Evolutionary conservation across 2,329 filamentous ascomycete genomes (phyloP), one percentile per base, ranked within the genome.

Genomic region (Penicillium corylophilum): DNA sequence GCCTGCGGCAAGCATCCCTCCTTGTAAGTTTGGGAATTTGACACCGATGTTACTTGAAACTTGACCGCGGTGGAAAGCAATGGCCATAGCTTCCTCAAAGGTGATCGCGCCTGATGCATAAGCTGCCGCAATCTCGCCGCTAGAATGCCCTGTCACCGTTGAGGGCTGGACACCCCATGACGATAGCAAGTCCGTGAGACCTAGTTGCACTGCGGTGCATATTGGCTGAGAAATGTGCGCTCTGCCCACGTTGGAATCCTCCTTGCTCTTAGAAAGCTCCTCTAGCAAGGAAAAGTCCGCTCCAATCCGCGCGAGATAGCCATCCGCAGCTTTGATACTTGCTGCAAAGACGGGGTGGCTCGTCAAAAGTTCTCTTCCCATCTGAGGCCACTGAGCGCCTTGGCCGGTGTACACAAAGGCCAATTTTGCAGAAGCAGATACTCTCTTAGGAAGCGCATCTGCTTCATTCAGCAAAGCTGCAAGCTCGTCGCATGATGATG

Each of bases 21-120:
- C 59, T 2, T 10, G 26, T 10, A 28, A 10, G 5, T 48, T 41
- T 15, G 46, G 36, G 24, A 26, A 41, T 31, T 43, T 48, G 13
- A 16, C 38, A 1, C 28, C 22, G 56, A 4, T 28, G 12, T 10
- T 28, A 28, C 26, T 28, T 10, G 58, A 56, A 3, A 44, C 29
- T 28, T 54, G 33, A 0, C 64, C 65, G n/a, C 62, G 57, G 18
- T 61, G 56, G 31, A 64, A 67, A 8, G 64, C 61, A 0, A 63
- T 48, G 2, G 22, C 26, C 20, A 55, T 46, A 13, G 53, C 49
- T 29, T 46, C 45, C 40, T 44, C 16, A 26, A 41, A 31, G 22
- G n/a, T 47, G 10, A 55, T 16, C 4, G 49, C 46, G 16, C 53
- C 53, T 10, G 24, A 13, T 5, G 49, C 43, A 47, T 55, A 55